Percentiles rank a stretch among this genome's conserved stretches.
Evolutionary conservation across 805 yeast species (phyloP).

Genomic region (Kuraishia capsulata): DNA sequence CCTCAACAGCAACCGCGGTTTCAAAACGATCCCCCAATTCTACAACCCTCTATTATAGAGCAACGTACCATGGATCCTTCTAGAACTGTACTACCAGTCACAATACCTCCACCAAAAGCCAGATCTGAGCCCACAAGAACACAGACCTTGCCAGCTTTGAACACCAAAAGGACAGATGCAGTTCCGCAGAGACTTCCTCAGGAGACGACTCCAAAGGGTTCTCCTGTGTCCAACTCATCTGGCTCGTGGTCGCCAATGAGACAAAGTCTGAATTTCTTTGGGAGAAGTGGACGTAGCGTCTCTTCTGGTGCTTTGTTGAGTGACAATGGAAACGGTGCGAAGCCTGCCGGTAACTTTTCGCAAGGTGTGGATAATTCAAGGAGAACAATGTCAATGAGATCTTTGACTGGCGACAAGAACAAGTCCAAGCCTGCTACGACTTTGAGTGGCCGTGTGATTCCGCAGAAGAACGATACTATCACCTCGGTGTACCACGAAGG

Average conservation of each 20-base stretch:
- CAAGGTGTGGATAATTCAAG: not conserved
- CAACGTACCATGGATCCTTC: not conserved
- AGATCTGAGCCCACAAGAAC: constrained; percentile 1
- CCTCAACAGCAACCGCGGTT: constrained; percentile 4
- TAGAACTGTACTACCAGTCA: not conserved
- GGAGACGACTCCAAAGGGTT: not conserved
- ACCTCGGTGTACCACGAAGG: not conserved
- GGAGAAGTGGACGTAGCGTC: not conserved
- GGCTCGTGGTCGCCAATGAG: constrained; percentile 1
- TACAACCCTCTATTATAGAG: not conserved
- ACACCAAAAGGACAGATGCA: constrained; percentile 2
- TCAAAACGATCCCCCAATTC: not conserved
- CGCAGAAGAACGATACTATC: constrained; percentile 33
- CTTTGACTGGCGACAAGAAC: constrained; percentile 17
- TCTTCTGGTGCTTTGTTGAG: not conserved
- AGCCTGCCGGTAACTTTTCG: not conserved
- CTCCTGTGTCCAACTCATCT: not conserved
- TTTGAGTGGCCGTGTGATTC: constrained; percentile 32
- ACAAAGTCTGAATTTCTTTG: constrained; percentile 2
- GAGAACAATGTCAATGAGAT: constrained; percentile 7
- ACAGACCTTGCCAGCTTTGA: constrained; percentile 4
- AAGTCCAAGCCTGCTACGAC: constrained; percentile 27
- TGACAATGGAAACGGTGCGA: not conserved
- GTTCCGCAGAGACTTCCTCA: constrained; percentile 2
- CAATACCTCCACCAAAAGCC: not conserved